These are phyloP conservation scores for Mycena chlorophos DNA, from an alignment of 768 basidiomycete genomes.

Conservation along the genomic window DNA sequence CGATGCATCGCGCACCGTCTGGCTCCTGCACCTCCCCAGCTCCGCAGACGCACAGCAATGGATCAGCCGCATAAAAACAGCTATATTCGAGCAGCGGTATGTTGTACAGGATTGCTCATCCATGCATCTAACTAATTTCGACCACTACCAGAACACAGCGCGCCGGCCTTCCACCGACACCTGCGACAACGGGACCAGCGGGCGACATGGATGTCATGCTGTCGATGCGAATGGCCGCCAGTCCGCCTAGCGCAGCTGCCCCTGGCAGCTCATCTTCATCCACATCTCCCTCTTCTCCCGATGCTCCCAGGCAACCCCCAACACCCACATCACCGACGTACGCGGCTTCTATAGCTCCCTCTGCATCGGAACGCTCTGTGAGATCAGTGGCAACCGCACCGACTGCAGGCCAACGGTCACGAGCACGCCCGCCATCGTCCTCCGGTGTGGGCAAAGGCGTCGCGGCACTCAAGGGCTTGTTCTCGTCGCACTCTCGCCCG, in stretches of 20 bases:
- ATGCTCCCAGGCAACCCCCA: conserved; percentile 24
- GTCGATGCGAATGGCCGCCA: conserved; percentile 60
- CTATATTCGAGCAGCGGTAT: conserved; percentile 71
- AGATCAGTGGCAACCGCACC: conserved; percentile 44
- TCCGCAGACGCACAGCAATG: conserved; percentile 66
- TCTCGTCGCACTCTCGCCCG: conserved; percentile 47
- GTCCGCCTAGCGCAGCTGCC: conserved; percentile 13
- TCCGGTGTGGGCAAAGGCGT: conserved; percentile 32
- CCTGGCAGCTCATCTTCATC: not conserved
- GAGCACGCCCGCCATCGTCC: conserved; percentile 13
- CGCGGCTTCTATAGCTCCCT: conserved; percentile 39
- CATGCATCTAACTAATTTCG: conserved; percentile 4
- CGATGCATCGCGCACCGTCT: conserved; percentile 58
- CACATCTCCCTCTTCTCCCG: conserved; percentile 10
- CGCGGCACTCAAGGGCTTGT: conserved; percentile 61
- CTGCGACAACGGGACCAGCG: conserved; percentile 38
- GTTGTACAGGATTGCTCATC: conserved; percentile 7
- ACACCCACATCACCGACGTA: conserved; percentile 36
- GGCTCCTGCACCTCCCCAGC: conserved; percentile 70
- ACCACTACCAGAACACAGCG: conserved; percentile 66
- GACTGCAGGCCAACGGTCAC: conserved; percentile 27
- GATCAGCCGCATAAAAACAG: conserved; percentile 73
- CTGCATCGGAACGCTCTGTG: conserved; percentile 40
- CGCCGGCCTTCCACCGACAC: conserved; percentile 58
- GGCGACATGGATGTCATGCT: conserved; percentile 86